A percentile compares a stretch with the other conserved stretches of the same genome.
phyloP scores from a whole-genome alignment of 176 grass and related monocot species.

The Secale cereale region DNA sequence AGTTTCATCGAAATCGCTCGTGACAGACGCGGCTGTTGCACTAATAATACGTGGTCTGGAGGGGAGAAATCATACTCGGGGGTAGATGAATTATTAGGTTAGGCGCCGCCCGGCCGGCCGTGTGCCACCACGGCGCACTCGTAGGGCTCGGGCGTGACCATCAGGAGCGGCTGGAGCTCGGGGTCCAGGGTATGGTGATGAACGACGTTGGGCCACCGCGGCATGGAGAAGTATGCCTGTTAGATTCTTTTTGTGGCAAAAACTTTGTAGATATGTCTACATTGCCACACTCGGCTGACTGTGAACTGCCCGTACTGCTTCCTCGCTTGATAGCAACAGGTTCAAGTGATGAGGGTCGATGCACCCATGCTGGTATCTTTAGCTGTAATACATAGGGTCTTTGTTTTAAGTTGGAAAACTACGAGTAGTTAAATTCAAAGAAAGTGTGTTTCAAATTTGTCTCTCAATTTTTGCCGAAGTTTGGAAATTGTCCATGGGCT shows the following conservation, averaged over 20 bases:
- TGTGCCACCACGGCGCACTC: neutral
- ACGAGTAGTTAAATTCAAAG: too few relatives aligned
- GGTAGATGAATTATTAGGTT: constrained; percentile 28
- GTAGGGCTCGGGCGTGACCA: constrained; percentile 7
- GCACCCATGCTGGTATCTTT: neutral
- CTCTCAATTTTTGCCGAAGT: too few relatives aligned
- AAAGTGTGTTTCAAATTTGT: too few relatives aligned
- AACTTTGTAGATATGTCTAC: neutral
- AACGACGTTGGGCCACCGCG: constrained; percentile 15
- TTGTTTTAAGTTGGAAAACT: too few relatives aligned
- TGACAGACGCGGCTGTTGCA: neutral
- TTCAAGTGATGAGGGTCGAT: neutral
- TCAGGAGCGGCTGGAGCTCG: neutral
- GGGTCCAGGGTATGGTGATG: neutral
- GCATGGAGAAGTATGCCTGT: neutral
- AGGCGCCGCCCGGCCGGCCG: constrained; percentile 5
- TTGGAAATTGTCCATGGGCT: too few relatives aligned
- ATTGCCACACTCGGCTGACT: neutral
- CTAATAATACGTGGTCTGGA: neutral
- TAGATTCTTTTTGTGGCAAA: neutral
- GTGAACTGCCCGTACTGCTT: neutral
- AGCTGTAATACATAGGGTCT: too few relatives aligned
- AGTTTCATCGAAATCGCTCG: neutral
- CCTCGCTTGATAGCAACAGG: neutral
- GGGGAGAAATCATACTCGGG: neutral